Percentiles rank a stretch among this genome's conserved stretches.
Conservation (phyloP, 2,329 filamentous ascomycete genomes). For the Alternaria infectoria region DNA sequence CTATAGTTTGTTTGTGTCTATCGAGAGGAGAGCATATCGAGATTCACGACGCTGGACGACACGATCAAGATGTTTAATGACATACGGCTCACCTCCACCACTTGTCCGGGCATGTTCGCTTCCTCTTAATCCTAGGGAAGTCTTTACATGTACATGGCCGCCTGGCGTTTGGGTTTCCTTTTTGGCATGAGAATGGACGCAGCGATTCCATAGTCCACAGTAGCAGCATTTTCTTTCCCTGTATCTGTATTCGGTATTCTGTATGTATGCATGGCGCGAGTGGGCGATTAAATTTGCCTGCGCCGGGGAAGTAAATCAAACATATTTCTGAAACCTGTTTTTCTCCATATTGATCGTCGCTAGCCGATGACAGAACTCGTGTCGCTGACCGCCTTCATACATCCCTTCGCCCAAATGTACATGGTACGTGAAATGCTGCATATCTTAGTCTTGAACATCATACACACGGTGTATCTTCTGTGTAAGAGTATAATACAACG, state of each 20-base stretch:
- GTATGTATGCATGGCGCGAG: constrained; percentile 19
- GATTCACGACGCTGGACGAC: constrained; percentile 50
- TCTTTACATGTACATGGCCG: constrained; percentile 30
- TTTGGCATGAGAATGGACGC: constrained; percentile 24
- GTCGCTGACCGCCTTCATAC: neutral
- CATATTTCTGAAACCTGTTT: constrained; percentile 17
- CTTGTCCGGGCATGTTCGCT: constrained; percentile 32
- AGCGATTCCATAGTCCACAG: constrained; percentile 27
- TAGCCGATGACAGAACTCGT: neutral
- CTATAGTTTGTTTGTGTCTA: constrained; percentile 39
- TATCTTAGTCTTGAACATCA: neutral
- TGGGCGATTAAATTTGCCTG: constrained; percentile 8
- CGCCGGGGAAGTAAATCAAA: constrained; percentile 25
- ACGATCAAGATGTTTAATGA: constrained; percentile 50
- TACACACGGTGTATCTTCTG: neutral
- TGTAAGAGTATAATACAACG: neutral
- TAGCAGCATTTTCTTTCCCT: constrained; percentile 35
- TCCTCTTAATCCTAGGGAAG: constrained; percentile 21
- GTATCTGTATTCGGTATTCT: constrained; percentile 47
- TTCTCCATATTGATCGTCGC: neutral
- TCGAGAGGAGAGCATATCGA: constrained; percentile 35
- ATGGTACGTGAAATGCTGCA: neutral
- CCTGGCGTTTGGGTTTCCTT: constrained; percentile 28
- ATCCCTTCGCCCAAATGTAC: neutral
- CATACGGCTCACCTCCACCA: constrained; percentile 32